phyloP scores from a whole-genome alignment of 192 early-diverging fungal species.

The Coemansia sp. region DNA sequence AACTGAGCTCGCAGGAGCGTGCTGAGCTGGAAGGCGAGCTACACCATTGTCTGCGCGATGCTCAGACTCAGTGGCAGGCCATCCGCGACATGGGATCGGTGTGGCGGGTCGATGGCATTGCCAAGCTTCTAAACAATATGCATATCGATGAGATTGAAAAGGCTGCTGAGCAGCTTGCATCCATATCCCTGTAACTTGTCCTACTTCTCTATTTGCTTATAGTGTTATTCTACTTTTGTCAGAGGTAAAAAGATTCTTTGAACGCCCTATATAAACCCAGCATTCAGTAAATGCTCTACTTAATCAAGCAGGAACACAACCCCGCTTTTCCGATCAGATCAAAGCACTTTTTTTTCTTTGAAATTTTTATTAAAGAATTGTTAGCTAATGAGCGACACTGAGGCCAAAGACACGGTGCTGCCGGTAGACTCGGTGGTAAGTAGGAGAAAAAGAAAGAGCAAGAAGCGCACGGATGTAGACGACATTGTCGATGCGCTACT shows the following conservation, averaged over 20 bases:
- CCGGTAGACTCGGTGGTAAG: constrained; percentile 13
- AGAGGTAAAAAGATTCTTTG: no score
- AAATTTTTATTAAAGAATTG: no score
- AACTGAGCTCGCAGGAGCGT: not conserved
- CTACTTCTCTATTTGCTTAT: not conserved
- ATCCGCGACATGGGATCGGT: constrained; percentile 13
- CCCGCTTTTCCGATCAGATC: no score
- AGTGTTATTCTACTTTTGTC: no score
- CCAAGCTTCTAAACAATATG: constrained; percentile 16
- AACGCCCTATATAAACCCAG: no score
- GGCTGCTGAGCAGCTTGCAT: constrained; percentile 10
- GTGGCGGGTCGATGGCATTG: constrained; percentile 15
- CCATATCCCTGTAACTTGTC: constrained; percentile 2
- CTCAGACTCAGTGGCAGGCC: constrained; percentile 2
- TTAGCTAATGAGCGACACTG: not conserved
- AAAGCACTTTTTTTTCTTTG: no score
- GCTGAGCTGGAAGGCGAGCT: constrained; percentile 4
- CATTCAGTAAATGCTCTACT: no score
- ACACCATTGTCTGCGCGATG: constrained; percentile 10
- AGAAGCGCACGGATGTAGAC: constrained; percentile 13
- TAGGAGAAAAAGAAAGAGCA: constrained; percentile 5
- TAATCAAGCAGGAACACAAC: no score
- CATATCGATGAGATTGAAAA: constrained; percentile 19
- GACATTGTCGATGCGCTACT: constrained; percentile 47
- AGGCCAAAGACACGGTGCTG: constrained; percentile 20